phyloP scores from a whole-genome alignment of 2,329 filamentous ascomycete genomes.

The Apiospora saccharicola region DNA sequence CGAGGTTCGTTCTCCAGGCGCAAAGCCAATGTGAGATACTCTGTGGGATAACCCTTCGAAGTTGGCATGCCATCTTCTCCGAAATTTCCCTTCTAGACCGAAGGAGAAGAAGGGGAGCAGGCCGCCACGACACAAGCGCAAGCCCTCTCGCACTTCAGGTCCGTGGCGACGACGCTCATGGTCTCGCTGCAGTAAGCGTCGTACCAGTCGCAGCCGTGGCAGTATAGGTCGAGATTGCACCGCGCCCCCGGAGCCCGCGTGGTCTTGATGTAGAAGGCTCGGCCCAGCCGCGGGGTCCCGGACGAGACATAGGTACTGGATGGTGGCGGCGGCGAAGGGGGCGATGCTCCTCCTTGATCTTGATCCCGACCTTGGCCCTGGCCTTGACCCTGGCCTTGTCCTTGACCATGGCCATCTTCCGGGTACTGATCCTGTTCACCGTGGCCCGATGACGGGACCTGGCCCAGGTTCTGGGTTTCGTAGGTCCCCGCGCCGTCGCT shows the following conservation, averaged over 20 bases:
- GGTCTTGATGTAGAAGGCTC: neutral
- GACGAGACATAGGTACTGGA: constrained; percentile 38
- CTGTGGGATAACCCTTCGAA: neutral
- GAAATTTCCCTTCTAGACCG: neutral
- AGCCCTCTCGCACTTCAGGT: neutral
- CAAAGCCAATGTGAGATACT: neutral
- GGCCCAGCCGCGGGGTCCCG: constrained; percentile 30
- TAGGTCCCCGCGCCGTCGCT: neutral
- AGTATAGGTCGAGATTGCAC: neutral
- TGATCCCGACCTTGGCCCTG: neutral
- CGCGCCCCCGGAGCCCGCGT: neutral
- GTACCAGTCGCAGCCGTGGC: constrained; percentile 8
- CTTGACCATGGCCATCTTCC: too few species aligned
- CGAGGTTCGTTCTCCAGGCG: neutral
- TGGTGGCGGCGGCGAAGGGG: constrained; percentile 31
- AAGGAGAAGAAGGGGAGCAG: neutral
- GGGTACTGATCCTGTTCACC: neutral
- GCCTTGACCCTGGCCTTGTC: neutral
- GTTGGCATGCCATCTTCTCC: too few species aligned
- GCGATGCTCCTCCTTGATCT: neutral
- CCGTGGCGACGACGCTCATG: neutral
- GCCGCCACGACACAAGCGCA: neutral
- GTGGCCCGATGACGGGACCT: neutral
- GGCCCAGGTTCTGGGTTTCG: neutral
- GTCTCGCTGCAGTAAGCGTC: neutral